Base-by-base conservation (phyloP, 2,329 filamentous ascomycete species). In the Cladosporium sphaerospermum region DNA sequence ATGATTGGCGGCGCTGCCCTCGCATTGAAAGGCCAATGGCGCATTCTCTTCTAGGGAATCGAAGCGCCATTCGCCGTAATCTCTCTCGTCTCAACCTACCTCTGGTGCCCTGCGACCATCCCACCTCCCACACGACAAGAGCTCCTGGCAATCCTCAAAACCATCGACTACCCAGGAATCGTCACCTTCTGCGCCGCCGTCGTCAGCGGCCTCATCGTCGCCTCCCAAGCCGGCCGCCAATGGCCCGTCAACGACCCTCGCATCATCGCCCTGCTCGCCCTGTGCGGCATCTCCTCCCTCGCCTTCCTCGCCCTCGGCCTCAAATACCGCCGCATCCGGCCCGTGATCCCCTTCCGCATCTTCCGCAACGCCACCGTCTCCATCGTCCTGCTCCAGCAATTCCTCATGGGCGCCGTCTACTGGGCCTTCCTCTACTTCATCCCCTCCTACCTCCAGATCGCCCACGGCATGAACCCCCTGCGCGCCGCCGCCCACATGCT, bases 121-220 rank as follows among this genome's bases (percentile, higher is more conserved):
- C 32, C 53, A 37, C 28, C 51, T 34, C 54, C 44, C 9, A 13
- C 45, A 9, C 9, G 32, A 42, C 28, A 45, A 7, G 43, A 54
- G 23, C 48, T 56, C 41, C 33, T 50, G 34, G 28, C 49, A 13
- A 56, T 45, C 19, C 36, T 57, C 23, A 54, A 54, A 19, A 49
- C 45, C 2, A 53, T 63, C 43, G 61, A 63, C 56, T 59, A 52
- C 39, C 33, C 55, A 28, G 61, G 61, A 9, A 59, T 61, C 13
- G 10, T 53, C 18, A 53, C 55, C 28, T 55, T 59, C 7, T 54
- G 45, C 16, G 50, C 47, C 40, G 43, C 55, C n/a, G 44, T 53
- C 45, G 8, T 62, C 54, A 6, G 66, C 59, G 8, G 65, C 61
- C 32, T 67, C 59, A 48, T 61, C 16, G 45, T 57, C n/a, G 40